Evolutionary conservation across 345 rosid species (phyloP), one percentile per base, ranked within the genome.

Genomic region (Hevea brasiliensis): DNA sequence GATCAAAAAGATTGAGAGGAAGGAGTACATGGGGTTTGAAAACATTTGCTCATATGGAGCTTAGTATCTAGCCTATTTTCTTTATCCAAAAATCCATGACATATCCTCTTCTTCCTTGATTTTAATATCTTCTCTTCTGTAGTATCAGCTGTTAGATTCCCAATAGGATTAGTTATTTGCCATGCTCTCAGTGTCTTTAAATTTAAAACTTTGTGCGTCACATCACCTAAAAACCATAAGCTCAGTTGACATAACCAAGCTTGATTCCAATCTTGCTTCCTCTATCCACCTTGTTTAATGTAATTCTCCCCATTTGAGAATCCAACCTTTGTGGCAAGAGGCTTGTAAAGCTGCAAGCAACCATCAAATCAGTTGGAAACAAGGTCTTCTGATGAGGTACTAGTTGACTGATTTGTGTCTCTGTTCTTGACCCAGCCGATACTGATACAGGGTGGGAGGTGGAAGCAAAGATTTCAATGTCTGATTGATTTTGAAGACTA

Each of bases 1-100:
- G 56, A 47, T 72, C 24, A 54, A 40, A 41, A 68, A 53, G 61
- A 77, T 72, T 14, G 68, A 77, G 57, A 60, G 62, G 56, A 70
- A 70, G 15, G 74, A 70, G n/a, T 55, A 76, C 65, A 44, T 76
- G 74, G 70, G 75, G 62, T 70, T 76, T 47, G 66, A 76, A 3
- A 37, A 42, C 55, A 29, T 76, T 45, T 76, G 79, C 47, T 70
- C 69, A 27, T 57, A 64, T 41, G 21, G 57, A 55, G 47, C 54
- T 73, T 73, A 73, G 26, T 48, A 17, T 54, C 10, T 4, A 23
- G 8, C 15, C 20, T 0, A 17, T 12, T 47, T 50, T 20, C 45
- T 26, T n/a, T 20, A 24, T 70, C 55, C 18, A 1, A 17, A 24
- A 13, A 17, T 67, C 58, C 23, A 27, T 3, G 42, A 50, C 21